Evolutionary conservation across 139 green algal genomes (phyloP), one percentile per base, ranked within the genome.

Genomic region (Penium margaritaceum): DNA sequence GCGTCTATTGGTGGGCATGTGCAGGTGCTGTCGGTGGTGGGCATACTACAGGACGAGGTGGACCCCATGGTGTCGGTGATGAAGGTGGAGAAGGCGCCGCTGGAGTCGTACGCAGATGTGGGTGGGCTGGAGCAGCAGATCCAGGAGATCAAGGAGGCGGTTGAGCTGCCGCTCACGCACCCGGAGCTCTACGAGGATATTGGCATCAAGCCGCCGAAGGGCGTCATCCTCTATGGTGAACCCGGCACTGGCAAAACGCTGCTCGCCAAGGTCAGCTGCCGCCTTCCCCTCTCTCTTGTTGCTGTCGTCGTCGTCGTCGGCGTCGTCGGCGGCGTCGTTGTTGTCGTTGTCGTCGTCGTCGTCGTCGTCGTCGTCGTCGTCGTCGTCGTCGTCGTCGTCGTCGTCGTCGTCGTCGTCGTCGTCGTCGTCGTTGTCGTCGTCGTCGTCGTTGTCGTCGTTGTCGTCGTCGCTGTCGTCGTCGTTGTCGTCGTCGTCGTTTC

Each of bases 41-140:
- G 95, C 57, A 90, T 97, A 21, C 80, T 99, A 47, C 79, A 85
- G 19, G 95, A 99, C 76, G 95, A 99, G 75, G 88, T 93, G n/a
- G 95, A 99, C 83, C 93, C 95, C 35, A 96, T 97, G 87, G 94
- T 99, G 34, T 94, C 84, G 24, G 95, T 99, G 33, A 99, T 99
- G 95, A 99, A 98, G 86, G 90, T 96, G 15, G 95, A 99, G 70
- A 96, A 99, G 77, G 93, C 94, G 7, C 95, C 95, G 0, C 84
- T 92, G 38, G 95, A 99, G 84, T 90, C 82, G 0, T 99, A 98
- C 78, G 76, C 76, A 80, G 94, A 99, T 82, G 96, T 99, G 74
- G 95, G 95, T 57, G 95, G 95, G 24, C 88, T 94, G 63, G 95
- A 99, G 79, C 93, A 96, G 46, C 95, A 99, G 85, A 98, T 98